A percentile compares a stretch with the other conserved stretches of the same genome.
phyloP scores from a whole-genome alignment of 768 basidiomycete species.

The Hygrophorus russula region DNA sequence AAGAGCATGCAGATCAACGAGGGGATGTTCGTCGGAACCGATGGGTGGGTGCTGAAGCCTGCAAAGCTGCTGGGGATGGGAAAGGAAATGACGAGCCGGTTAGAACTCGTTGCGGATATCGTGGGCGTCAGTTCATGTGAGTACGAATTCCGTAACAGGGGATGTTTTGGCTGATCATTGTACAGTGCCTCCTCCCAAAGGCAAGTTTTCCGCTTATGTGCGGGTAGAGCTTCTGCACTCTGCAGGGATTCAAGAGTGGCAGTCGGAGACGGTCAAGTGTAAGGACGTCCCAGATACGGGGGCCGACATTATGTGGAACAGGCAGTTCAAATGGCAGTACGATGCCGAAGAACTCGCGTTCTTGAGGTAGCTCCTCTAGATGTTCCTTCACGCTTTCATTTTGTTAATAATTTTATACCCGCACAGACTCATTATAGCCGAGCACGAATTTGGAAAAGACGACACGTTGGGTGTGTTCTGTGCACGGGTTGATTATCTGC shows the following conservation, averaged over 20 bases:
- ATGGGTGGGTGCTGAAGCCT: constrained; percentile 47
- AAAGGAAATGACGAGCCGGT: constrained; percentile 7
- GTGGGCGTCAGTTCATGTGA: constrained; percentile 34
- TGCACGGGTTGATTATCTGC: constrained; percentile 34
- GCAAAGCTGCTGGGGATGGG: constrained; percentile 14
- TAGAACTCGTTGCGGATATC: constrained; percentile 21
- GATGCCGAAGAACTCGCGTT: constrained; percentile 41
- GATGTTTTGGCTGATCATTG: neutral
- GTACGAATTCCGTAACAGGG: constrained; percentile 10
- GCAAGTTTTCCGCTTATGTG: constrained; percentile 31
- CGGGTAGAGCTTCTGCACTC: constrained; percentile 33
- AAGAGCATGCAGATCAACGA: constrained; percentile 49
- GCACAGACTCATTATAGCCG: constrained; percentile 25
- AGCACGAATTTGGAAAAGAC: constrained; percentile 33
- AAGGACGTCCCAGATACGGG: constrained; percentile 18
- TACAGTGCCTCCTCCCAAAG: constrained; percentile 39
- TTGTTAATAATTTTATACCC: too few species aligned
- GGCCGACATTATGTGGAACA: constrained; percentile 32
- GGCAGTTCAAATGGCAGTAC: constrained; percentile 37
- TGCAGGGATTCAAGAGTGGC: constrained; percentile 29
- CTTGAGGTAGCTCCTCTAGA: too few species aligned
- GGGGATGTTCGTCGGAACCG: constrained; percentile 45
- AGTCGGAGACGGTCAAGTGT: constrained; percentile 27
- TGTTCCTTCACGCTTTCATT: too few species aligned
- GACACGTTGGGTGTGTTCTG: constrained; percentile 41